phyloP scores from a whole-genome alignment of 306 rosid genomes.

The Glycine tomentella region DNA sequence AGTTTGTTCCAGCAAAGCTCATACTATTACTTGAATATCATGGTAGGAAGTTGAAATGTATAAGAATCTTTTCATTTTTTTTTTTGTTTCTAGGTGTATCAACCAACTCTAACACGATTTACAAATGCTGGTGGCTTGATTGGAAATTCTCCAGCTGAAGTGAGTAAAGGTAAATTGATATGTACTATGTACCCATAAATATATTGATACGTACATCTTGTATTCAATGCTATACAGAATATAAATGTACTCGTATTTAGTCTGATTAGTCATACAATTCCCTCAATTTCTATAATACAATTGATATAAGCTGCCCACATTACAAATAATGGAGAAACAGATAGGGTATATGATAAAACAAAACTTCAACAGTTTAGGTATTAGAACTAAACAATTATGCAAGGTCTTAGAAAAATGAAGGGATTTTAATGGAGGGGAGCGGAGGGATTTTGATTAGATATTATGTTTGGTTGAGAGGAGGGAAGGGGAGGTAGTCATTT shows the following conservation, averaged over 20 bases:
- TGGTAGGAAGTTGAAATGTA: constrained; percentile 28
- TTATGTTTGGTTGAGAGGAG: no score
- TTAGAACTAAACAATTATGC: constrained; percentile 29
- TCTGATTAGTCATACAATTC: neutral
- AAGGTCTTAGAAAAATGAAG: neutral
- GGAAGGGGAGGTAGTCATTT: no score
- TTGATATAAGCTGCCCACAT: constrained; percentile 33
- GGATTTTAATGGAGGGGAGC: no score
- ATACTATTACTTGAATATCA: neutral
- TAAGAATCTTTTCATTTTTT: neutral
- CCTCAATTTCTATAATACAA: neutral
- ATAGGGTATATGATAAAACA: neutral
- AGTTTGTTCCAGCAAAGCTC: neutral
- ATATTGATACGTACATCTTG: neutral
- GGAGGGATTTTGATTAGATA: no score
- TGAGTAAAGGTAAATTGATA: constrained; percentile 56
- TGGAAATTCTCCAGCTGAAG: constrained; percentile 69
- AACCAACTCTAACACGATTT: constrained; percentile 80
- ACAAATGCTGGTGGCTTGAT: constrained; percentile 76
- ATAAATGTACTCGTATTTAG: neutral
- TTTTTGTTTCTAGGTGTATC: constrained; percentile 65
- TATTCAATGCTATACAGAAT: neutral
- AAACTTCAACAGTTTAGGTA: constrained; percentile 3
- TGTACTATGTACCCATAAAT: constrained; percentile 11
- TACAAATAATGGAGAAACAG: constrained; percentile 25